phyloP scores from a whole-genome alignment of 2,329 filamentous ascomycete genomes.

The Claviceps paspali region DNA sequence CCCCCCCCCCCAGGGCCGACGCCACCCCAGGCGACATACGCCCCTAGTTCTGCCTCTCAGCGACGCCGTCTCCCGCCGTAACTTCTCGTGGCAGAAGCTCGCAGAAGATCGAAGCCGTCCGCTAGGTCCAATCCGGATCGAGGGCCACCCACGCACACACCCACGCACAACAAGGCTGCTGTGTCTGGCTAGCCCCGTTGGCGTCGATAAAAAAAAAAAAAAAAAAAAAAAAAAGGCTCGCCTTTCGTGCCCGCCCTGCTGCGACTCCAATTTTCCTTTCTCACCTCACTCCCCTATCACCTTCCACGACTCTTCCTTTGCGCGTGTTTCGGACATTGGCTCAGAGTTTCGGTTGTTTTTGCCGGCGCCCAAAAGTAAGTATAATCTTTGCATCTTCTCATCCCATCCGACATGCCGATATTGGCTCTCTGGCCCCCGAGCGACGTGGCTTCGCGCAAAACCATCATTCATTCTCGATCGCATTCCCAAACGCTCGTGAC shows the following conservation, averaged over 20 bases:
- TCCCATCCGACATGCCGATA: neutral
- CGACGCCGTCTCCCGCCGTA: neutral
- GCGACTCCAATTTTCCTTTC: constrained; percentile 16
- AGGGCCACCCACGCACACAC: constrained; percentile 2
- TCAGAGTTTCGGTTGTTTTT: constrained; percentile 31
- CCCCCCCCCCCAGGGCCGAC: no score
- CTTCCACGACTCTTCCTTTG: constrained; percentile 30
- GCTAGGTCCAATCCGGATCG: constrained; percentile 1
- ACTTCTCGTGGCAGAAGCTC: constrained; percentile 1
- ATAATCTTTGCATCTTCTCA: constrained; percentile 7
- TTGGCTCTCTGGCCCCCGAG: neutral
- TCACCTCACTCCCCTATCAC: constrained; percentile 17
- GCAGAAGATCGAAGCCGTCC: constrained; percentile 1
- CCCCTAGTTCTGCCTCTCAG: no score
- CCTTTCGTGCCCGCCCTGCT: constrained; percentile 19
- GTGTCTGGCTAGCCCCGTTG: constrained; percentile 1
- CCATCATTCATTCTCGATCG: constrained; percentile 3
- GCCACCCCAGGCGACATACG: no score
- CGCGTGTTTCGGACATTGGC: constrained; percentile 29
- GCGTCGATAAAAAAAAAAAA: constrained; percentile 2
- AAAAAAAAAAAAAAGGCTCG: constrained; percentile 19
- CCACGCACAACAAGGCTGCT: neutral
- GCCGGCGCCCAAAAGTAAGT: constrained; percentile 41
- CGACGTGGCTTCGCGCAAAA: constrained; percentile 1
- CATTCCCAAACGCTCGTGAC: constrained; percentile 7